Evolutionary conservation across 768 basidiomycete genomes (phyloP).

Genomic region (Daedaleopsis nitida): DNA sequence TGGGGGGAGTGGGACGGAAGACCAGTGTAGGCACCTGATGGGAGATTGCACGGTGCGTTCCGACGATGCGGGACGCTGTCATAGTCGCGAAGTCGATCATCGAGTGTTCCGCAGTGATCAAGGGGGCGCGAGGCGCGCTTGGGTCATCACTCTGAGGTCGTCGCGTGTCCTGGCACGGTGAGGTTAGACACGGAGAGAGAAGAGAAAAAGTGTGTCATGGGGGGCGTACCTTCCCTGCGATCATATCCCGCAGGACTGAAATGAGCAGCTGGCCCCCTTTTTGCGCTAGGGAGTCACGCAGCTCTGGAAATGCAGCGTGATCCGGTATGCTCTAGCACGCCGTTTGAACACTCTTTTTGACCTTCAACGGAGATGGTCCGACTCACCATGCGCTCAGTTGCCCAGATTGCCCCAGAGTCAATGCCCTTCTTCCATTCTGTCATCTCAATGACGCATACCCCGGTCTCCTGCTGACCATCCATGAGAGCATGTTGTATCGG

Average conservation of each 20-base stretch:
- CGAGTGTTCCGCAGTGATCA: conserved; percentile 56
- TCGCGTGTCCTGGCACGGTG: conserved; percentile 38
- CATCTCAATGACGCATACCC: conserved; percentile 83
- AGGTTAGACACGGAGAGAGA: too few relatives aligned
- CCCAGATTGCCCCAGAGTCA: conserved; percentile 79
- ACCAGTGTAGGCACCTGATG: conserved; percentile 55
- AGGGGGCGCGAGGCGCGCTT: conserved; percentile 52
- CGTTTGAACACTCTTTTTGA: neutral
- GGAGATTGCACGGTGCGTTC: conserved; percentile 61
- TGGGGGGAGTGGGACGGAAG: neutral
- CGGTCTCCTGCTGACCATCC: conserved; percentile 66
- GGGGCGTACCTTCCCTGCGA: conserved; percentile 38
- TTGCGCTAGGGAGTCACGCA: conserved; percentile 61
- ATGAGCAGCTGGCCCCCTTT: conserved; percentile 75
- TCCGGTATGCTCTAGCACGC: conserved; percentile 51
- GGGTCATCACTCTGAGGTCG: conserved; percentile 46
- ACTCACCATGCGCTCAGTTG: conserved; percentile 52
- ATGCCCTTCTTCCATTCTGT: conserved; percentile 67
- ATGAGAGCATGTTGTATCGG: conserved; percentile 86
- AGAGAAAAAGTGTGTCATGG: neutral
- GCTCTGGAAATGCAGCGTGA: conserved; percentile 49
- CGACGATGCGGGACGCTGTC: conserved; percentile 56
- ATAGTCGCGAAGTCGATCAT: conserved; percentile 57
- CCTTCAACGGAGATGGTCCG: neutral
- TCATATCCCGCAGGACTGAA: conserved; percentile 64